Evolutionary conservation across 768 basidiomycete genomes (phyloP).

Genomic region (Leccinum imitatum): DNA sequence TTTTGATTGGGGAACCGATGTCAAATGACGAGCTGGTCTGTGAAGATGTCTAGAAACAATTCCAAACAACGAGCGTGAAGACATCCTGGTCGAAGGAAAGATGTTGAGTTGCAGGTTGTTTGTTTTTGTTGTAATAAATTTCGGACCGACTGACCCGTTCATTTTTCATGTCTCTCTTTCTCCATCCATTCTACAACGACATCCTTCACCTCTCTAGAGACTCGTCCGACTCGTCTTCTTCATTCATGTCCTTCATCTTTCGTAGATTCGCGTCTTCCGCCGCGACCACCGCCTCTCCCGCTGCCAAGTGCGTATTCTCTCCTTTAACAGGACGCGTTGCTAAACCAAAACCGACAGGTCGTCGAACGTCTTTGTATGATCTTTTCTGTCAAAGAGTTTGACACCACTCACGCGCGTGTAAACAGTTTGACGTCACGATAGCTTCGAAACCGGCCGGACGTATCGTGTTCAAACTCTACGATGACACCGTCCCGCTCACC

Average conservation of each 20-base stretch:
- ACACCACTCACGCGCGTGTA: not conserved
- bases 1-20: conserved; percentile 9
- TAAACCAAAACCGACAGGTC: conserved; percentile 13
- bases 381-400: not conserved
- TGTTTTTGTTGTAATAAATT: not conserved
- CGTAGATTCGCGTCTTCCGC: conserved; percentile 53
- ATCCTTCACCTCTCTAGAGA: conserved; percentile 20
- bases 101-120: not conserved
- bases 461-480: conserved; percentile 81
- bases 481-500: conserved; percentile 81
- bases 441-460: conserved; percentile 60
- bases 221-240: conserved; percentile 13
- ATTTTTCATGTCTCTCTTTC: conserved; percentile 21
- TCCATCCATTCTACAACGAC: conserved; percentile 25
- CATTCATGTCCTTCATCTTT: conserved; percentile 49
- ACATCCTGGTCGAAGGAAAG: conserved; percentile 15
- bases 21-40: conserved; percentile 13
- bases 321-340: not conserved
- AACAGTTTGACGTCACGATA: conserved; percentile 66
- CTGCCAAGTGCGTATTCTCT: conserved; percentile 14
- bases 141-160: not conserved
- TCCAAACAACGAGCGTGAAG: conserved; percentile 13
- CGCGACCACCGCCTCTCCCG: conserved; percentile 27
- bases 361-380: conserved; percentile 33
- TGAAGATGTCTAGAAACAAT: conserved; percentile 4